phyloP scores from a whole-genome alignment of 139 green algal genomes.

The Picochlorum costavermella region DNA sequence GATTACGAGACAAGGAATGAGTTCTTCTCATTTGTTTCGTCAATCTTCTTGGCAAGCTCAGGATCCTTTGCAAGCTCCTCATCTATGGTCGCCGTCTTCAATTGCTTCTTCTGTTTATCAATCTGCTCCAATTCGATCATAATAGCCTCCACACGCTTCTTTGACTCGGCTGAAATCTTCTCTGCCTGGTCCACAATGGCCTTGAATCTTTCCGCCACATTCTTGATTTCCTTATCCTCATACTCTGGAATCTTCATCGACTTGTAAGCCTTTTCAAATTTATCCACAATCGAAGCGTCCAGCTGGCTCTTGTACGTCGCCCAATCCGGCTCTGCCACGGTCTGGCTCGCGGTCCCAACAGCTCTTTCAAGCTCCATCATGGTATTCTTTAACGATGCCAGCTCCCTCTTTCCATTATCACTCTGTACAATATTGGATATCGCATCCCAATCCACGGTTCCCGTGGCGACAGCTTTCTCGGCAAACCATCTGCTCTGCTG shows the following conservation, averaged over 20 bases:
- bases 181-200: conserved; percentile 23
- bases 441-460: conserved; percentile 34
- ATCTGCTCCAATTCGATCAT: conserved; percentile 5
- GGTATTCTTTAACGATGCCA: conserved; percentile 24
- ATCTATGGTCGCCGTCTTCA: conserved; percentile 26
- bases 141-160: conserved; percentile 16
- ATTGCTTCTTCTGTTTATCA: conserved; percentile 13
- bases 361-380: conserved; percentile 22
- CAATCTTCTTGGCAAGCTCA: conserved; percentile 21
- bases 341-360: conserved; percentile 10
- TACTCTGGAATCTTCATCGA: conserved; percentile 32
- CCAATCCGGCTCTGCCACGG: conserved; percentile 13
- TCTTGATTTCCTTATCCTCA: conserved; percentile 14
- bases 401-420: conserved; percentile 37
- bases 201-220: conserved; percentile 16
- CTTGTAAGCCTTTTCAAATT: conserved; percentile 27
- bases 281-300: conserved; percentile 22
- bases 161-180: conserved; percentile 10
- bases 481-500: conserved; percentile 21
- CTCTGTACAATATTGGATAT: conserved; percentile 20
- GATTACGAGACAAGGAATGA: conserved; percentile 8
- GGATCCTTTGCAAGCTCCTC: conserved; percentile 26
- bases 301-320: conserved; percentile 17
- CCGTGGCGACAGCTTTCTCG: conserved; percentile 23
- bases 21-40: conserved; percentile 22